phyloP scores from a whole-genome alignment of 306 rosid species.

The Casuarina equisetifolia region DNA sequence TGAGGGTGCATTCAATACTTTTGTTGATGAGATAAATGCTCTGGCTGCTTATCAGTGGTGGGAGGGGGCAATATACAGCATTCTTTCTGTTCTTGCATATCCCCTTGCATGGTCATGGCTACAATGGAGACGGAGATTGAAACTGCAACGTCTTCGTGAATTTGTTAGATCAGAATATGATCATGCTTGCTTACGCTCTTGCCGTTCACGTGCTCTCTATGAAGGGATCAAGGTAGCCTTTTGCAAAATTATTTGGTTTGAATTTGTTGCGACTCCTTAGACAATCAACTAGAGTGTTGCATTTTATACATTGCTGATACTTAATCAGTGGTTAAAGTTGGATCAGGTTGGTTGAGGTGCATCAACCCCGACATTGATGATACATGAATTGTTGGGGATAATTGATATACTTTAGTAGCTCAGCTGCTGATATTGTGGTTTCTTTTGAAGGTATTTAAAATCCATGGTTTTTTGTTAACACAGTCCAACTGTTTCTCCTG shows the following conservation, averaged over 20 bases:
- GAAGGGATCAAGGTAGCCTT: constrained; percentile 93
- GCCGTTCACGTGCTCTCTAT: constrained; percentile 97
- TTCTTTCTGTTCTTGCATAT: constrained; percentile 73
- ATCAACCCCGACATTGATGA: neutral
- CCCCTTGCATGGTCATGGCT: constrained; percentile 98
- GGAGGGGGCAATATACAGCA: constrained; percentile 92
- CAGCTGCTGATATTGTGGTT: neutral
- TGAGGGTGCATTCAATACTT: constrained; percentile 83
- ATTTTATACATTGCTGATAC: neutral
- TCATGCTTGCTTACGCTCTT: constrained; percentile 91
- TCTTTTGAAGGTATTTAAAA: no score
- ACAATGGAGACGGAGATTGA: constrained; percentile 89
- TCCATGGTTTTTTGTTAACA: no score
- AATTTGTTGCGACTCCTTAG: constrained; percentile 11
- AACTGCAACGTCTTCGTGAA: constrained; percentile 85
- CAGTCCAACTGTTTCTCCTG: no score
- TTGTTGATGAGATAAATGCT: constrained; percentile 92
- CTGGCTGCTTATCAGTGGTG: constrained; percentile 96
- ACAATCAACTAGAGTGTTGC: constrained; percentile 7
- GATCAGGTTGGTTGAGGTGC: constrained; percentile 23
- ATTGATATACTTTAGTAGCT: neutral
- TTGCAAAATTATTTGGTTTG: constrained; percentile 2
- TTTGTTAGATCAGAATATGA: constrained; percentile 96
- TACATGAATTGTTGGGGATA: constrained; percentile 3
- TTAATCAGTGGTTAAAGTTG: constrained; percentile 13